Evolutionary conservation across 176 grass and related monocot genomes (phyloP).

Genomic region (Olyra latifolia): DNA sequence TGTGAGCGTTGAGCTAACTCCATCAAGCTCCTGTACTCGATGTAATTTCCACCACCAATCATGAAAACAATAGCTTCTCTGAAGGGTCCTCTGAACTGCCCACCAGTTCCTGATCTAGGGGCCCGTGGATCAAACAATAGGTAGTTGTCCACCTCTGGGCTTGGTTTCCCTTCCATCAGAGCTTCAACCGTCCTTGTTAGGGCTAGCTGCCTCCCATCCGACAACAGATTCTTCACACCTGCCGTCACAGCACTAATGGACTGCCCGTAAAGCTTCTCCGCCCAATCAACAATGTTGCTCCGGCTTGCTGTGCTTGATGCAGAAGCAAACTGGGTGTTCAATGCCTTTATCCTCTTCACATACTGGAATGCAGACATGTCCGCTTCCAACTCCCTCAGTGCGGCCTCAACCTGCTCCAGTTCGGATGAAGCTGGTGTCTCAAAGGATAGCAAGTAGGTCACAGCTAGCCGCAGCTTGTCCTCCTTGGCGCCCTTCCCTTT

Average conservation of each 20-base stretch:
- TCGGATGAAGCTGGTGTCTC: conserved; percentile 61
- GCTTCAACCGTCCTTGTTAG: conserved; percentile 87
- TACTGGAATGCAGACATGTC: conserved; percentile 89
- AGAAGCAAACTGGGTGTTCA: conserved; percentile 72
- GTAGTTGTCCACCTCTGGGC: conserved; percentile 87
- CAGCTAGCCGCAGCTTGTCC: conserved; percentile 86
- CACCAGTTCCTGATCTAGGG: conserved; percentile 69
- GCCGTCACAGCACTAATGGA: conserved; percentile 82
- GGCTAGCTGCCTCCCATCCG: conserved; percentile 80
- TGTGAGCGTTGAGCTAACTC: conserved; percentile 80
- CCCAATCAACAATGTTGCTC: conserved; percentile 96
- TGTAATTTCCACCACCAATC: conserved; percentile 97
- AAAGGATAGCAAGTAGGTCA: conserved; percentile 88
- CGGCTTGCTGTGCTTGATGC: conserved; percentile 77
- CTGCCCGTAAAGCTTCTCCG: conserved; percentile 94
- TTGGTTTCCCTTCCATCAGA: conserved; percentile 90
- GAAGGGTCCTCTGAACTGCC: conserved; percentile 88
- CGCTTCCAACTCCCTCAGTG: conserved; percentile 70
- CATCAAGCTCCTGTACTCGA: conserved; percentile 94
- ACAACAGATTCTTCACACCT: conserved; percentile 95
- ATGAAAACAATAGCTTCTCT: conserved; percentile 99
- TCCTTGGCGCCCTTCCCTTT: conserved; percentile 85
- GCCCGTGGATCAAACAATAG: conserved; percentile 82
- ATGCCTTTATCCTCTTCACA: conserved; percentile 87
- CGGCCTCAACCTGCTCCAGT: conserved; percentile 75